Percentiles rank a stretch among this genome's conserved stretches.
Conservation (phyloP, 2,329 filamentous ascomycete species). For the Fusarium pseudocircinatum region DNA sequence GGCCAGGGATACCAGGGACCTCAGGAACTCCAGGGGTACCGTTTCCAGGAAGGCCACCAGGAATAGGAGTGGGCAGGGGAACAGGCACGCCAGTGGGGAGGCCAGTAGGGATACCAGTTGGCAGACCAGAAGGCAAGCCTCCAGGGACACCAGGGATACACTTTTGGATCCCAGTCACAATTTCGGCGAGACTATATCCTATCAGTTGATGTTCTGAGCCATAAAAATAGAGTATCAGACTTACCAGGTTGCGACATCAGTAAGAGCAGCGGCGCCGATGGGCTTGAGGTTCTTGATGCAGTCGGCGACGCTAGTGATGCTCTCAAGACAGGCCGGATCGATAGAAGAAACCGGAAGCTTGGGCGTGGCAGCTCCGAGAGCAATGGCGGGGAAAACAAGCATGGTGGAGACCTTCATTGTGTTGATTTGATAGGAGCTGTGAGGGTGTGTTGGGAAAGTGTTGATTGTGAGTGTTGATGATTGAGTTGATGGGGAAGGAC, state of each 20-base stretch:
- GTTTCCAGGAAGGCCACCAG: background rate
- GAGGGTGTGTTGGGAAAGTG: fast-evolving
- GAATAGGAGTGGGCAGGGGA: background rate
- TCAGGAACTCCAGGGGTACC: background rate
- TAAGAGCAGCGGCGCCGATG: too few relatives aligned
- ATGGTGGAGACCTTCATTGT: background rate
- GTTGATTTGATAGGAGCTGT: fast-evolving
- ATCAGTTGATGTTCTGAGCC: background rate
- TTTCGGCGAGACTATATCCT: background rate
- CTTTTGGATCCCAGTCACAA: background rate
- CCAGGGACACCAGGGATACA: background rate
- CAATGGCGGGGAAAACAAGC: background rate
- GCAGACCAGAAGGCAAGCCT: background rate
- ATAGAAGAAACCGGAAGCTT: background rate
- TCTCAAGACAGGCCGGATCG: background rate
- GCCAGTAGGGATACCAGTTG: background rate
- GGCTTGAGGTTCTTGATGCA: background rate
- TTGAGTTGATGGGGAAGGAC: background rate
- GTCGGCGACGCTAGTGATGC: background rate
- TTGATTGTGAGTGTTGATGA: background rate
- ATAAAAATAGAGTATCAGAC: fast-evolving
- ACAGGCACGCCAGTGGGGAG: background rate
- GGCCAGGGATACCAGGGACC: background rate
- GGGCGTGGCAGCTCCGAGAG: background rate
- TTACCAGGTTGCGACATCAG: background rate